phyloP scores from a whole-genome alignment of 176 grass and related monocot species.

The Eragrostis curvula region DNA sequence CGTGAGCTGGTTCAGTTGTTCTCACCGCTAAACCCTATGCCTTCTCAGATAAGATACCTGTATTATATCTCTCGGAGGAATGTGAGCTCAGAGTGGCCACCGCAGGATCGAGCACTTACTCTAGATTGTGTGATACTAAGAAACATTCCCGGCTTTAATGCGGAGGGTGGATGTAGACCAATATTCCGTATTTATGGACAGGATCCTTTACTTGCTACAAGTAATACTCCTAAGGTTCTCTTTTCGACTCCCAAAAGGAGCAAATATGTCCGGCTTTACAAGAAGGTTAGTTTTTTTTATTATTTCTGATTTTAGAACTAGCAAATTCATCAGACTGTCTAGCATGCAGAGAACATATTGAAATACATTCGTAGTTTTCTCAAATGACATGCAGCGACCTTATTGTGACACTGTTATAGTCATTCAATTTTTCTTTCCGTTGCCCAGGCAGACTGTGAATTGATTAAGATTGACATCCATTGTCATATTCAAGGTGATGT shows the following conservation, averaged over 20 bases:
- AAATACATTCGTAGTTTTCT: constrained; percentile 12
- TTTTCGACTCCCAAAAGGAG: constrained; percentile 87
- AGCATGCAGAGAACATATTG: constrained; percentile 1
- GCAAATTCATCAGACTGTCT: constrained; percentile 19
- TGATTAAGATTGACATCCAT: constrained; percentile 96
- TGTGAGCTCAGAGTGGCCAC: constrained; percentile 83
- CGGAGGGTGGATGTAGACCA: constrained; percentile 81
- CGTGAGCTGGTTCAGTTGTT: constrained; percentile 76
- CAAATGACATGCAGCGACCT: constrained; percentile 12
- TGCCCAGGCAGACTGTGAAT: constrained; percentile 83
- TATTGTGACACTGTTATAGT: background rate
- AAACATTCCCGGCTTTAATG: constrained; percentile 67
- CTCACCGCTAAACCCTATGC: constrained; percentile 88
- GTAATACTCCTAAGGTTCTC: constrained; percentile 69
- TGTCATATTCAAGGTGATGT: constrained; percentile 99
- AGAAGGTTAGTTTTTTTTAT: constrained; percentile 62
- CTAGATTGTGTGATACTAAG: constrained; percentile 96
- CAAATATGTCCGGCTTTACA: constrained; percentile 84
- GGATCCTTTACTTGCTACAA: constrained; percentile 72
- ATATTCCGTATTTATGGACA: constrained; percentile 96
- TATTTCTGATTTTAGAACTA: constrained; percentile 17
- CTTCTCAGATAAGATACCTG: constrained; percentile 94
- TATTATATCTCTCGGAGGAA: constrained; percentile 95
- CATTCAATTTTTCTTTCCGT: constrained; percentile 36
- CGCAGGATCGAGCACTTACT: constrained; percentile 81